Base-by-base conservation (phyloP, 2,329 filamentous ascomycete genomes). In the Trichoderma semiorbis region DNA sequence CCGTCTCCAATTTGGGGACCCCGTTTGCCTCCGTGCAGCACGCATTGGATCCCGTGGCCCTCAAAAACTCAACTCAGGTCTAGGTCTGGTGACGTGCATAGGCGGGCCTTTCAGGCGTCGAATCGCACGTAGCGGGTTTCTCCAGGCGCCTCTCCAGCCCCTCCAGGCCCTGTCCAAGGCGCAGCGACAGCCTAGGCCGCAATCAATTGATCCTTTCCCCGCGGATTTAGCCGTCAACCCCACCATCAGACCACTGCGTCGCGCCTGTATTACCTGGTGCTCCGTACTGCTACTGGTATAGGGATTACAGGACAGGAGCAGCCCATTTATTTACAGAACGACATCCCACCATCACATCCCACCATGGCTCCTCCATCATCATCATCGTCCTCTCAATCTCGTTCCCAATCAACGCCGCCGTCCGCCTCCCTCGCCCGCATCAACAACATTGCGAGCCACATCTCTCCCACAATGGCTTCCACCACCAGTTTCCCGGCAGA, bases 401-500 rank as follows among this genome's bases (percentile, higher is more conserved):
- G n/a, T n/a, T 16, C 11, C 21, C 8, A n/a, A n/a, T 24, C 63
- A 18, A 10, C 75, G 83, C 82, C 75, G 83, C 82, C 74, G 84
- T 82, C 84, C 72, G 83, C 85, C 71, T 83, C 84, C 72, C 84
- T 86, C 73, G 83, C 85, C 76, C 84, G 89, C 81, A 82, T 91
- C 73, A 85, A 87, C 77, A 90, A 85, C 78, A 87, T 94, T 77
- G 86, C 87, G 77, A 86, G 85, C 79, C 93, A 96, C 83, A 91
- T 96, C 87, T 87, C 90, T 79, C 86, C 89, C 75, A 80, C 83
- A 77, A 83, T 83, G 81, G 77, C 80, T 74, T 78, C 80, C 70
- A 75, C 78, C 69, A 92, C 92, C 76, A 89, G 88, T 79, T 97
- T 97, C 85, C 89, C 91, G 73, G 87, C 91, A 78, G 88, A 92